These are phyloP conservation scores for Cryptococcus sp. DNA, from an alignment of 1,284 basidiomycete species.

Conservation along the genomic window DNA sequence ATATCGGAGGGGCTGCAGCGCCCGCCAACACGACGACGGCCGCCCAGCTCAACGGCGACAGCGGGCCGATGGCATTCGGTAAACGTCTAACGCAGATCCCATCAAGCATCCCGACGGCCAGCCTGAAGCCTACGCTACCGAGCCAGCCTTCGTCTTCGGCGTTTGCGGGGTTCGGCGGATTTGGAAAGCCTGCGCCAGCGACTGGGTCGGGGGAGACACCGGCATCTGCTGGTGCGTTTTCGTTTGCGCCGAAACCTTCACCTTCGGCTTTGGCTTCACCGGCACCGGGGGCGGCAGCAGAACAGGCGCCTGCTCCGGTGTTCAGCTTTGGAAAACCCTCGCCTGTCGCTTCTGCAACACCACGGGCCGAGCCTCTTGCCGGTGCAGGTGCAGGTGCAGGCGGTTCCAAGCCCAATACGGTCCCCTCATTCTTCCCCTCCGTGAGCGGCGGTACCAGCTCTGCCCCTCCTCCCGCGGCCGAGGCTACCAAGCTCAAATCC, in stretches of 20 bases:
- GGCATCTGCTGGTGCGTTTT: too few species aligned
- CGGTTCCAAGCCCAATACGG: too few species aligned
- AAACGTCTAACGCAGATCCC: too few species aligned
- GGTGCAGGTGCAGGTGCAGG: background rate
- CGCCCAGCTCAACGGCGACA: background rate
- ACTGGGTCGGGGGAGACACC: too few species aligned
- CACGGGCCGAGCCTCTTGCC: background rate
- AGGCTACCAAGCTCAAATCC: background rate
- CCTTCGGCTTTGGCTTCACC: too few species aligned
- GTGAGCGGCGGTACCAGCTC: background rate
- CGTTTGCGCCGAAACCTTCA: too few species aligned
- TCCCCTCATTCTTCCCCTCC: background rate
- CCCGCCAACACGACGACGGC: background rate
- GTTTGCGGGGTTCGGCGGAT: background rate
- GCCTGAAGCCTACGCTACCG: background rate
- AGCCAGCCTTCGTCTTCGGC: background rate
- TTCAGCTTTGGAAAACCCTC: background rate
- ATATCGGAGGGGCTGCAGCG: constrained; percentile 13
- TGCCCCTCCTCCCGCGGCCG: background rate
- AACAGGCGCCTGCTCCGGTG: background rate
- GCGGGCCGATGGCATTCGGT: background rate
- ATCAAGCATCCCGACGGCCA: too few species aligned
- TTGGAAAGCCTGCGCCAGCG: too few species aligned
- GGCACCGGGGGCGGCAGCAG: background rate
- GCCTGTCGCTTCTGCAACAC: background rate